Base-by-base conservation (phyloP, 768 basidiomycete species). In the Lentinula edodes region DNA sequence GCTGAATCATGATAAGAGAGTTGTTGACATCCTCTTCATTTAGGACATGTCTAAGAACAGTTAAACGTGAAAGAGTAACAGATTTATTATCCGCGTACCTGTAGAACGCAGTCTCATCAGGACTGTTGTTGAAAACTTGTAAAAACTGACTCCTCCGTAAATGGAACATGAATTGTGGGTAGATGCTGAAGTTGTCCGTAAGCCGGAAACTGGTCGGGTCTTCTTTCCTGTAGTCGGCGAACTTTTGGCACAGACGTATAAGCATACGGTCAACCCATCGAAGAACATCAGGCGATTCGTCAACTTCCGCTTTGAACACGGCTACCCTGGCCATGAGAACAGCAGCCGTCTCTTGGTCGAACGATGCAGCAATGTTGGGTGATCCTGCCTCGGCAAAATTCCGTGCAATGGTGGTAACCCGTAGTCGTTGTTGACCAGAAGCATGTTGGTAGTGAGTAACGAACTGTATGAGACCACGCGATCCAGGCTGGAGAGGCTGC, bases 161-260 rank as follows among this genome's bases (percentile, higher is more conserved):
- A 76, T 99, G 97, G 88, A 98, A 99, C 97, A 98, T 99, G 80
- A 99, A 99, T 71, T 98, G 97, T 15, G 97, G 97, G 73, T 99
- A 99, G 68, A 99, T 98, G 72, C 91, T 92, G 76, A 99, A 98
- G 75, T 97, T 97, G 72, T 97, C 94, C 60, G 86, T 81, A 65
- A 99, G 79, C 66, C 94, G 81, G 83, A 99, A 98, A 71, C 90
- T 93, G 41, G 87, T 83, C 9, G 97, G 91, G 71, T 98, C 97
- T 74, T 98, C 97, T 78, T 98, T 98, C 68, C 95, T 80, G 71
- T 98, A 99, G 71, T 98, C 95, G 53, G 97, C 97, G 69, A 98
- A 98, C 79, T 98, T 99, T 79, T 98, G 97, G 77, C 97, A 99
- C 32, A 98, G 77, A 9, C 97, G 87, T 70, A 98, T 98, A 61